These are phyloP conservation scores for Musa balbisiana DNA, from an alignment of 202 grass and related monocot genomes.

Conservation along the genomic window DNA sequence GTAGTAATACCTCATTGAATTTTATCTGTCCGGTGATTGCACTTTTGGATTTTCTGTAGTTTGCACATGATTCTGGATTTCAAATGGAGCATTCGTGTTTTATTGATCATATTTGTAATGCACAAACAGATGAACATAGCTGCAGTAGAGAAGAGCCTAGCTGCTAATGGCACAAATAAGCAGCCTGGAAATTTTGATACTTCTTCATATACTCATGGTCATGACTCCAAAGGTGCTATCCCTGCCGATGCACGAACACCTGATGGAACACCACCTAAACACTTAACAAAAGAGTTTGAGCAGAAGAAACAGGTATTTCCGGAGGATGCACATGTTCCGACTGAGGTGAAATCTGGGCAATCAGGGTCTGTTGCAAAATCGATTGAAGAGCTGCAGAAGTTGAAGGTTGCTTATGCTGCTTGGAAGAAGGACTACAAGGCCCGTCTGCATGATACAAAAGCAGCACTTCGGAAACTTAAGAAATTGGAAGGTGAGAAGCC, in stretches of 20 bases:
- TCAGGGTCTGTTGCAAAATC: constrained; percentile 10
- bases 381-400: constrained; percentile 34
- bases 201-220: too few relatives aligned
- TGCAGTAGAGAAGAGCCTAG: background rate
- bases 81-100: background rate
- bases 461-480: constrained; percentile 24
- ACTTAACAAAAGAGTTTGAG: constrained; percentile 32
- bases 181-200: background rate
- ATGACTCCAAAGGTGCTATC: too few relatives aligned
- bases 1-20: too few relatives aligned
- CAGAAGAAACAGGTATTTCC: constrained; percentile 40
- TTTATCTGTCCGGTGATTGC: too few relatives aligned
- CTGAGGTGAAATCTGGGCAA: constrained; percentile 25
- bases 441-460: constrained; percentile 33
- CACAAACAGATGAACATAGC: background rate
- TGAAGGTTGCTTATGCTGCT: constrained; percentile 41
- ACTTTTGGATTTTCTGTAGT: too few relatives aligned
- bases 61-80: too few relatives aligned
- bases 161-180: background rate
- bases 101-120: background rate
- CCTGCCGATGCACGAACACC: background rate
- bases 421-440: constrained; percentile 74
- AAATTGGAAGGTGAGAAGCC: constrained; percentile 15
- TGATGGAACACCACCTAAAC: constrained; percentile 4
- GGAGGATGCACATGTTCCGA: constrained; percentile 21